Percentiles rank a stretch among this genome's conserved stretches.
Conservation (phyloP, 2,329 filamentous ascomycete genomes). For the Ophiocordyceps robertsii region DNA sequence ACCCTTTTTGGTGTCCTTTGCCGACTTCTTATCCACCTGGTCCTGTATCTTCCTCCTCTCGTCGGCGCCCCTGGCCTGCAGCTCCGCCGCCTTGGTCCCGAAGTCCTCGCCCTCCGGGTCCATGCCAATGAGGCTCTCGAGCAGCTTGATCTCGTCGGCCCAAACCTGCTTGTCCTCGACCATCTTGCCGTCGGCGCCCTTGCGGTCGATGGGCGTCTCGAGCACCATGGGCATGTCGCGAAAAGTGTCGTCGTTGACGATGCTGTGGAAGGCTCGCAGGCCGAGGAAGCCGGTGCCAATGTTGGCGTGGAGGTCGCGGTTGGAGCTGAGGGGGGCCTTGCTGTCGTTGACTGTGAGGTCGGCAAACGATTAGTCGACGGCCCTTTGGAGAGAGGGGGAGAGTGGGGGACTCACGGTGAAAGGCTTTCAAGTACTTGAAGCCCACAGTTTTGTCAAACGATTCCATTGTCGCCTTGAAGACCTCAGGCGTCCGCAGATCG, state of each 20-base stretch:
- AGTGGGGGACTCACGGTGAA: slow-evolving; percentile 41
- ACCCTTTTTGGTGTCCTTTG: slow-evolving; percentile 36
- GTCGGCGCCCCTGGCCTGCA: slow-evolving; percentile 53
- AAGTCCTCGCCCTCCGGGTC: slow-evolving; percentile 67
- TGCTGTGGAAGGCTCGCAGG: slow-evolving; percentile 74
- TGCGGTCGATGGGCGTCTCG: slow-evolving; percentile 82
- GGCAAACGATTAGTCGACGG: no score
- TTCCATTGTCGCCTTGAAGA: slow-evolving; percentile 60
- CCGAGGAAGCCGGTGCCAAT: slow-evolving; percentile 93
- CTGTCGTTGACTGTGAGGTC: slow-evolving; percentile 62
- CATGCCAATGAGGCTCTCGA: slow-evolving; percentile 80
- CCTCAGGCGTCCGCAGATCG: slow-evolving; percentile 63
- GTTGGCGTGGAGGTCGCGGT: slow-evolving; percentile 86
- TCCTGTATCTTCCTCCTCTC: slow-evolving; percentile 67
- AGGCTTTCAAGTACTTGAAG: slow-evolving; percentile 62
- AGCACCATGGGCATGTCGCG: slow-evolving; percentile 78
- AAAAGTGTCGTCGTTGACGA: slow-evolving; percentile 73
- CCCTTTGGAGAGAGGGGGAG: neutral
- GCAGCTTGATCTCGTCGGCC: slow-evolving; percentile 87
- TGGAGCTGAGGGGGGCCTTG: slow-evolving; percentile 73
- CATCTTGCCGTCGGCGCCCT: slow-evolving; percentile 49
- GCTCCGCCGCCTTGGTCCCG: slow-evolving; percentile 42
- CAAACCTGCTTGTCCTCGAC: slow-evolving; percentile 72
- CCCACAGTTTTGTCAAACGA: slow-evolving; percentile 72
- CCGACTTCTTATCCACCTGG: slow-evolving; percentile 63